phyloP scores from a whole-genome alignment of 768 basidiomycete genomes.

The Floccularia luteovirens region DNA sequence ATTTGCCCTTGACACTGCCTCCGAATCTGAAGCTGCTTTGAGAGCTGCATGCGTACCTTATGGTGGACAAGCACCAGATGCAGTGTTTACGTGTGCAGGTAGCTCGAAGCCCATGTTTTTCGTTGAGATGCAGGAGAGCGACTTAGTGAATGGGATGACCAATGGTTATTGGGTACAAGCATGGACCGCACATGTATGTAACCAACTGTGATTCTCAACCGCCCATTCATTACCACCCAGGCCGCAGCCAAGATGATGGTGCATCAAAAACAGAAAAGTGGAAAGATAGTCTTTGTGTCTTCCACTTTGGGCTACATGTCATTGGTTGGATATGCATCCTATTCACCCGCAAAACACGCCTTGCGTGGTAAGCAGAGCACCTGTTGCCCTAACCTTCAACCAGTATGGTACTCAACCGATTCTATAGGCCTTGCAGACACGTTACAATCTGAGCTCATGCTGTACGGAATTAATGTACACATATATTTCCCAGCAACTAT shows the following conservation, averaged over 20 bases:
- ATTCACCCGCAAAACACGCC: conserved; percentile 82
- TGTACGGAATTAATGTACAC: conserved; percentile 75
- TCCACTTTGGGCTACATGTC: conserved; percentile 71
- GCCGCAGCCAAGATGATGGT: conserved; percentile 63
- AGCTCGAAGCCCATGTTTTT: conserved; percentile 64
- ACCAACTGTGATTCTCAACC: background rate
- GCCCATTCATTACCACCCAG: conserved; percentile 22
- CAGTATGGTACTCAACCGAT: background rate
- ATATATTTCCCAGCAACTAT: conserved; percentile 83
- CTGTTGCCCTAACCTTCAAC: background rate
- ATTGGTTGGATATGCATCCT: conserved; percentile 72
- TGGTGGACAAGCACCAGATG: conserved; percentile 60
- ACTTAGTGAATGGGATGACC: conserved; percentile 40
- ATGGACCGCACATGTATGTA: conserved; percentile 46
- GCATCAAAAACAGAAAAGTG: conserved; percentile 44
- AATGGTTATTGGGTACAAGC: conserved; percentile 44
- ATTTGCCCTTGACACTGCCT: conserved; percentile 47
- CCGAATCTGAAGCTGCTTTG: conserved; percentile 53
- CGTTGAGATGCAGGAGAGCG: conserved; percentile 56
- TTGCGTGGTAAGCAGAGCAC: conserved; percentile 69
- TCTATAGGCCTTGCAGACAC: conserved; percentile 72
- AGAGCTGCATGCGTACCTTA: conserved; percentile 48
- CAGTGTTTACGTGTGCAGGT: conserved; percentile 78
- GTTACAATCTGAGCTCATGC: conserved; percentile 68
- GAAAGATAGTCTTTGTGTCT: conserved; percentile 72